A percentile compares a stretch with the other conserved stretches of the same genome.
phyloP scores from a whole-genome alignment of 495 filamentous ascomycete genomes.

The Penicillium cinerascens region DNA sequence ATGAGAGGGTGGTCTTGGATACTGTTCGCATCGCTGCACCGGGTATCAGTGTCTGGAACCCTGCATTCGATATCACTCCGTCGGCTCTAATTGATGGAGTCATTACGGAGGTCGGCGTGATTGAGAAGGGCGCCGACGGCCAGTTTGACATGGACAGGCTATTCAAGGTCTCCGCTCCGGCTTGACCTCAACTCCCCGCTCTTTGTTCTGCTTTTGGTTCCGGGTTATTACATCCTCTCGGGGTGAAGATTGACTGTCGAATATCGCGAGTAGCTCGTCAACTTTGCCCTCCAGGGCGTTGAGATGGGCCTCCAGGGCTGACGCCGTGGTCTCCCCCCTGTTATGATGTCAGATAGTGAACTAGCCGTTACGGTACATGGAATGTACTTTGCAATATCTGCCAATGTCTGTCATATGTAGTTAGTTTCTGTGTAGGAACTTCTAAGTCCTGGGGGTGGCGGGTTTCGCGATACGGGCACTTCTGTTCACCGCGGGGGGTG shows the following conservation, averaged over 20 bases:
- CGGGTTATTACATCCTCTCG: background rate
- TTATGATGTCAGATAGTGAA: conserved; percentile 7
- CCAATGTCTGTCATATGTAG: background rate
- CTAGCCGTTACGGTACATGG: background rate
- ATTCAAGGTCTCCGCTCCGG: conserved; percentile 36
- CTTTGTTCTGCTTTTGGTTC: conserved; percentile 3
- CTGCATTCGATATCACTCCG: conserved; percentile 93
- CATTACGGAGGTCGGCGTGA: conserved; percentile 86
- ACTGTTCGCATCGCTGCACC: conserved; percentile 78
- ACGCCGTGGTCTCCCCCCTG: conserved; percentile 56
- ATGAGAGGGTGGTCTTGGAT: conserved; percentile 54
- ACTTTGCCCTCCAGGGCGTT: conserved; percentile 53
- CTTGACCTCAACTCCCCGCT: conserved; percentile 8
- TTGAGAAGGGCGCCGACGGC: conserved; percentile 72
- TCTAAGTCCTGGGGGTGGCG: background rate
- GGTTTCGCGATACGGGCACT: background rate
- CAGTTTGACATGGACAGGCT: conserved; percentile 63
- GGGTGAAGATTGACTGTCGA: conserved; percentile 23
- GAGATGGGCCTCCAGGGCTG: conserved; percentile 54
- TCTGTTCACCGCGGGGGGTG: no score
- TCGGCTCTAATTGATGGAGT: conserved; percentile 84
- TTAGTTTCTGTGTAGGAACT: background rate
- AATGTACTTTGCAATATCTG: conserved; percentile 7
- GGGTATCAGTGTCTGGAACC: conserved; percentile 87
- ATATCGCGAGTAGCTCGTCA: conserved; percentile 51